Conservation (phyloP, 1,284 basidiomycete genomes). For the Inonotus obliquus region DNA sequence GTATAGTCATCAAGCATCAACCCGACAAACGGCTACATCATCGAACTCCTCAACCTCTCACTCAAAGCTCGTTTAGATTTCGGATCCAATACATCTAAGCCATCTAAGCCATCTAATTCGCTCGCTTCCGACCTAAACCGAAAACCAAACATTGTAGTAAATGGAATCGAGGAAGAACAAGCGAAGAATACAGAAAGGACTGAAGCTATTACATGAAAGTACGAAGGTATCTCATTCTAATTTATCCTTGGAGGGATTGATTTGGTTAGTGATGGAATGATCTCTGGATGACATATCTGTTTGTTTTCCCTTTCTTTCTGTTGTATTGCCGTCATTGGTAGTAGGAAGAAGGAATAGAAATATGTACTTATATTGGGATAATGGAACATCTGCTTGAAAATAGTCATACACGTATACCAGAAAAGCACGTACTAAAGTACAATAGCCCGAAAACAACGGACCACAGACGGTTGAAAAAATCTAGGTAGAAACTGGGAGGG, state of each 20-base stretch:
- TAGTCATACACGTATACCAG: no score
- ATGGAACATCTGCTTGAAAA: no score
- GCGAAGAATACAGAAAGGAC: neutral
- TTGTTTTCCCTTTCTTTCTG: no score
- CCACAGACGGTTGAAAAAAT: no score
- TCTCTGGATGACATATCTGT: no score
- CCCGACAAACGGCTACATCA: constrained; percentile 81
- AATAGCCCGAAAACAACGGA: no score
- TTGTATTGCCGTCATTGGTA: neutral
- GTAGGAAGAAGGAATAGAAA: neutral
- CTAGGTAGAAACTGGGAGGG: no score
- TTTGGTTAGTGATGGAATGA: no score
- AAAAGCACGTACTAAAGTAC: no score
- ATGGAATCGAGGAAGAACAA: neutral
- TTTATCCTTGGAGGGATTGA: neutral
- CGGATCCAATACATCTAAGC: neutral
- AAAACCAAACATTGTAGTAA: no score
- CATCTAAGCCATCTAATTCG: no score
- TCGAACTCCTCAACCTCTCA: constrained; percentile 82
- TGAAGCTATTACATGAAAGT: neutral
- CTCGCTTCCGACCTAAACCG: no score
- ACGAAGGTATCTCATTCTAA: neutral
- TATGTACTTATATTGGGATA: neutral
- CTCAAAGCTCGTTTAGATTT: constrained; percentile 44
- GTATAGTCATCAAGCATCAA: constrained; percentile 76